Evolutionary conservation across 1,284 basidiomycete species (phyloP), one percentile per base, ranked within the genome.

Genomic region (Ceratobasidium papillatum): DNA sequence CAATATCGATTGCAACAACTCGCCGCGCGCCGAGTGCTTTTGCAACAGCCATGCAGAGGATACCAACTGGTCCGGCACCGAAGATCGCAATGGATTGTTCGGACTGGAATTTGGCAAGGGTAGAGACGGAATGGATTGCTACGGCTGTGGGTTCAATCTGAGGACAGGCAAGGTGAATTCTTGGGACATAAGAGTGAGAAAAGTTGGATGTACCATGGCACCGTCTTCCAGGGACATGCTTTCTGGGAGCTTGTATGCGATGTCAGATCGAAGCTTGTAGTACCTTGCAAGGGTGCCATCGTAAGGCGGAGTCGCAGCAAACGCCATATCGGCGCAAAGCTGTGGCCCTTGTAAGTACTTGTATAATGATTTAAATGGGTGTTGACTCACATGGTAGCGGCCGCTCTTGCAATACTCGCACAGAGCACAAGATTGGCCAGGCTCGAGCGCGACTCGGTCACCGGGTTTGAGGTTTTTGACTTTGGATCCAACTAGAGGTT

Each of bases 101-200:
- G 45, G 92, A 85, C 65, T 87, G 88, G 81, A 98, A 86, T 47
- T 87, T 84, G 27, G 92, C 96, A 47, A 95, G 86, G 78, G 88
- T 93, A 59, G 89, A 88, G 41, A 98, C 91, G 0, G 94, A 91
- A 82, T 99, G 96, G 14, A 98, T 89, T 5, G 90, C 97, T 43
- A 99, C 97, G 19, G 94, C 90, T 49, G 98, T 88, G 8, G 97
- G 97, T 82, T 99, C 96, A 86, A 98, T 96, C 92, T 94, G 79
- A 54, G 25, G 68, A 66, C 43, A 58, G 69, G 30, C 9, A 38
- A 4, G 25, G 36, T 19, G 56, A 19, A 3, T 14, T 1, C 22
- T 36, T 51, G 32, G 12, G 45, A 30, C 38, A 52, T 22, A 19
- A 59, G 51, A 5, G 14, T 64, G 51, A 38, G 47, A 22, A 41